Conservation (phyloP, 805 yeast species). For the Debaryomyces castellii region DNA sequence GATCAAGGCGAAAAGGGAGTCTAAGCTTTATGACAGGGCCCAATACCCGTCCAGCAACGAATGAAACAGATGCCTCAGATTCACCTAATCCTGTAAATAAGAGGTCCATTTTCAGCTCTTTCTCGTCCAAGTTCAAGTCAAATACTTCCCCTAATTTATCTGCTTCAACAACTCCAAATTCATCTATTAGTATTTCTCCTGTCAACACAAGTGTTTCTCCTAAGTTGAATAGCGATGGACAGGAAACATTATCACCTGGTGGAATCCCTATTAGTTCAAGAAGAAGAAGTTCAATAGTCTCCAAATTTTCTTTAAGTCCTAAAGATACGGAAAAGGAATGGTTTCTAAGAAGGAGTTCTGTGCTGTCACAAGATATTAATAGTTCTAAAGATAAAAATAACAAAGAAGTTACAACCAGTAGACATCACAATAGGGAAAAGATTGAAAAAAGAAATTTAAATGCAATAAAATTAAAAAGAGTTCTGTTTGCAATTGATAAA, state of each 20-base stretch:
- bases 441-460: constrained; percentile 32
- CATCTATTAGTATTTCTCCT: neutral
- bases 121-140: constrained; percentile 41
- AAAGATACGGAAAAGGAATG: constrained; percentile 6
- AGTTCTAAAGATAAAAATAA: neutral
- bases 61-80: constrained; percentile 10
- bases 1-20: constrained; percentile 12
- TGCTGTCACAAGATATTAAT: neutral
- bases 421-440: constrained; percentile 40
- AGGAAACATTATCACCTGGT: constrained; percentile 27
- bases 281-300: constrained; percentile 7
- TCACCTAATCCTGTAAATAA: constrained; percentile 17
- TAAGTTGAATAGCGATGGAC: constrained; percentile 10
- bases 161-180: constrained; percentile 1
- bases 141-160: constrained; percentile 6
- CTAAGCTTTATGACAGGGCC: constrained; percentile 7
- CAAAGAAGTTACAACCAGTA: constrained; percentile 41
- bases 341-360: constrained; percentile 14
- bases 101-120: constrained; percentile 35
- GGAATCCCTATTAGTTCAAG: constrained; percentile 14
- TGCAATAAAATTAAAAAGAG: constrained; percentile 52
- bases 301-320: constrained; percentile 3
- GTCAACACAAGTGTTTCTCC: constrained; percentile 5
- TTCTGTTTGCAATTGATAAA: constrained; percentile 74
- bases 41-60: neutral